Conservation (phyloP, 2,329 filamentous ascomycete genomes). For the Reticulascus tulasneorum region DNA sequence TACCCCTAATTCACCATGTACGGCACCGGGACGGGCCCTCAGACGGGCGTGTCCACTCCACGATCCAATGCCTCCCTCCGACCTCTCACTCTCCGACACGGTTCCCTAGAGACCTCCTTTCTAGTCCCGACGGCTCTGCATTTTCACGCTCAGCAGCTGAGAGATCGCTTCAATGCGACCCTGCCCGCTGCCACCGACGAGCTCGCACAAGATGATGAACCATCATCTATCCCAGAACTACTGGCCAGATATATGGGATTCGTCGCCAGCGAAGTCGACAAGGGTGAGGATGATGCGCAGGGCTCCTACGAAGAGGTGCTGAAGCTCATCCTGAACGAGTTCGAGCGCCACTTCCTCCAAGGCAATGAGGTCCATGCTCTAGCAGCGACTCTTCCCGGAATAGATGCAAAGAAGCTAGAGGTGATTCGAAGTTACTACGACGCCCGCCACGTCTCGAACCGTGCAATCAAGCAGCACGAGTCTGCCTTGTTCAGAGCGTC, state of each 20-base stretch:
- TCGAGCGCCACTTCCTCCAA: conserved; percentile 88
- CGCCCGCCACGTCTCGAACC: conserved; percentile 76
- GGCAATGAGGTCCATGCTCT: conserved; percentile 96
- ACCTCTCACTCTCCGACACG: conserved; percentile 85
- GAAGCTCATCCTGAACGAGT: conserved; percentile 90
- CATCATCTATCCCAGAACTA: conserved; percentile 90
- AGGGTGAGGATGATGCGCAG: conserved; percentile 84
- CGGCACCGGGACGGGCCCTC: conserved; percentile 75
- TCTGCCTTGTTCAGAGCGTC: conserved; percentile 89
- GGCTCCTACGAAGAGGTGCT: conserved; percentile 90
- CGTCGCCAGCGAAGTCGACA: conserved; percentile 82
- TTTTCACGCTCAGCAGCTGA: conserved; percentile 92
- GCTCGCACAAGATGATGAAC: conserved; percentile 96
- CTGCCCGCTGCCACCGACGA: conserved; percentile 93
- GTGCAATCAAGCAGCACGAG: conserved; percentile 86
- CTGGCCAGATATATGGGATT: conserved; percentile 92
- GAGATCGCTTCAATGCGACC: conserved; percentile 81
- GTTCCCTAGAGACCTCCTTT: conserved; percentile 93
- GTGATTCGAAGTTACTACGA: conserved; percentile 91
- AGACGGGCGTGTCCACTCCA: conserved; percentile 96
- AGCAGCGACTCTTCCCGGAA: conserved; percentile 80
- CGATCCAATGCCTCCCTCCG: conserved; percentile 90
- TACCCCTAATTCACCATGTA: conserved; percentile 66
- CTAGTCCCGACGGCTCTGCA: conserved; percentile 92
- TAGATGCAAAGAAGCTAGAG: conserved; percentile 85